Percentiles rank a stretch among this genome's conserved stretches.
Evolutionary conservation across 1,284 basidiomycete genomes (phyloP).

Genomic region (Cryptococcus sp.): DNA sequence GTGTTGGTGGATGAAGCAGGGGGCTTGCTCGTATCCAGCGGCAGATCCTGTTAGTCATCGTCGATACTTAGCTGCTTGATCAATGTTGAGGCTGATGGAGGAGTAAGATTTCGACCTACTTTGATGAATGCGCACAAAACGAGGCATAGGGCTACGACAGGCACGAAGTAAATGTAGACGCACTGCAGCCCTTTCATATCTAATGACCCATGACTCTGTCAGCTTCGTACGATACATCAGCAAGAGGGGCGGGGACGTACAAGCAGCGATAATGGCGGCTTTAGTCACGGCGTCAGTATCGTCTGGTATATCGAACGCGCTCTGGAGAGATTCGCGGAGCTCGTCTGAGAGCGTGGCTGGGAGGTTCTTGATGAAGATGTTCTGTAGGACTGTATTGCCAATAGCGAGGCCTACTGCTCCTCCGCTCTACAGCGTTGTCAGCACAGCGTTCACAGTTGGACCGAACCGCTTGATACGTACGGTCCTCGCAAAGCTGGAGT

Average conservation of each 20-base stretch:
- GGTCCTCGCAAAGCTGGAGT: slow-evolving; percentile 23
- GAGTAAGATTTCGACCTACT: slow-evolving; percentile 2
- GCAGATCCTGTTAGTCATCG: no score
- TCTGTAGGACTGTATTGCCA: slow-evolving; percentile 28
- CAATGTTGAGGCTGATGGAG: no score
- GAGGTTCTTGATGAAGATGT: slow-evolving; percentile 19
- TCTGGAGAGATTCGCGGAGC: slow-evolving; percentile 2
- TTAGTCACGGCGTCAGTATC: slow-evolving; percentile 1
- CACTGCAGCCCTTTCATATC: slow-evolving; percentile 26
- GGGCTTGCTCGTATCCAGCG: no score
- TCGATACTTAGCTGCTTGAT: no score
- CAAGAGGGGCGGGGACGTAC: slow-evolving; percentile 3
- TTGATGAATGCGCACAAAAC: slow-evolving; percentile 26
- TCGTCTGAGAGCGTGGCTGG: slow-evolving; percentile 12
- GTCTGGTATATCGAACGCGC: slow-evolving; percentile 13
- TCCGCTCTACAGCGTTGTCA: slow-evolving; percentile 16
- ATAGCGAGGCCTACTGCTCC: slow-evolving; percentile 32
- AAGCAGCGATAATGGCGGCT: slow-evolving; percentile 5
- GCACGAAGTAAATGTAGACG: slow-evolving; percentile 32
- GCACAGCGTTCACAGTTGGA: not conserved
- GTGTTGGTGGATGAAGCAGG: no score
- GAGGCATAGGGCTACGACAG: slow-evolving; percentile 21
- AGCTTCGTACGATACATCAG: no score
- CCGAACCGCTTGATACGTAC: slow-evolving; percentile 1
- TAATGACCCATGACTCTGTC: not conserved